Base-by-base conservation (phyloP, 148 eudicot species). In the Vaccinium corymbosum region DNA sequence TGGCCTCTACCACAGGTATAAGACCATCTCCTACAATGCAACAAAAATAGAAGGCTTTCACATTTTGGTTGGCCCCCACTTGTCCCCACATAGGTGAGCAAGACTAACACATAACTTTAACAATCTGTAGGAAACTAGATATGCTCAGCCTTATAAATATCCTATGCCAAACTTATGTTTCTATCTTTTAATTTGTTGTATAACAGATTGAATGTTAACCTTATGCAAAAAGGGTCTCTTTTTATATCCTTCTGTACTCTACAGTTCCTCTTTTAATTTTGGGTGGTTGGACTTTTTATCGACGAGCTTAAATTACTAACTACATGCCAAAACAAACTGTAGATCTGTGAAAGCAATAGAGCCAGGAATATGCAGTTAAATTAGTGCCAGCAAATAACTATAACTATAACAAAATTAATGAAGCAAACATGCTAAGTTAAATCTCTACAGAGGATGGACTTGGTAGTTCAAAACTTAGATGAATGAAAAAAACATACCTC, bases 401-500 rank as follows among this genome's bases (percentile, higher is more conserved):
- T 55, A 38, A 62, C 55, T 20, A 3, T 7, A 80, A 51, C 42
- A 48, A 73, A 75, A 81, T 12, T 59, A 42, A 35, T 32, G 29
- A 68, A 76, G 55, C 16, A 62, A 59, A 74, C 25, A 1, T 4
- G 19, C 51, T 16, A 53, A 71, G 11, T 15, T 25, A 32, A 81
- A 48, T 27, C 19, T 32, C 22, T 73, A 61, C 8, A 50, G 53
- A 51, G 3, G 57, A 16, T 78, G 78, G 80, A 66, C 52, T 68
- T 70, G 2, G 71, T 68, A 20, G 59, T 51, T n/a, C 68, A 59
- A 77, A 66, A 20, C 46, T 35, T n/a, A 77, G 72, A 66, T 35
- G 53, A 2, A 38, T 56, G 55, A 62, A 66, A 57, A 85, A 85
- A 80, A 29, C 49, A 82, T 90, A 97, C 99, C 98, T 94, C 99